Percentiles rank a stretch among this genome's conserved stretches.
These are phyloP conservation scores for Penicillium verhagenii DNA, from an alignment of 495 filamentous ascomycete genomes.

Conservation along the genomic window DNA sequence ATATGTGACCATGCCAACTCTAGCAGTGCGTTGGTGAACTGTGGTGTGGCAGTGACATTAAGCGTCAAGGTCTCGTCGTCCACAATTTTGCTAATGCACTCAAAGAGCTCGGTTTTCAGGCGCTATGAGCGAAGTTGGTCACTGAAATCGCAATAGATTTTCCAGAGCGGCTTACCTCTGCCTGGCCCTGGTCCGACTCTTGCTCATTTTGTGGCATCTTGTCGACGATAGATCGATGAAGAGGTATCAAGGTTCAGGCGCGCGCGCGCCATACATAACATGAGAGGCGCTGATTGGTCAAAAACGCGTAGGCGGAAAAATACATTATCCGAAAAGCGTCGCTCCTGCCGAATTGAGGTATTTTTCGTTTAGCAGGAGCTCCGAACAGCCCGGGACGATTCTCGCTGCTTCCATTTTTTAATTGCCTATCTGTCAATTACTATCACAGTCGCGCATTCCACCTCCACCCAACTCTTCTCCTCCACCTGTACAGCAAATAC, in stretches of 20 bases:
- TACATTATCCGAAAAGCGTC: constrained; percentile 7
- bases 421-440: not conserved
- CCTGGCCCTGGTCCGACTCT: constrained; percentile 20
- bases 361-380: not conserved
- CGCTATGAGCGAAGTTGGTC: constrained; percentile 49
- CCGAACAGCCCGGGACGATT: not conserved
- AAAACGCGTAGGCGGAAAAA: constrained; percentile 19
- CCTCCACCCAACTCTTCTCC: not conserved
- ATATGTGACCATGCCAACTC: constrained; percentile 92
- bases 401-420: not conserved
- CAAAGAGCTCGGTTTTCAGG: constrained; percentile 94
- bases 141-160: not conserved
- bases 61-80: constrained; percentile 78
- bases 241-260: not conserved
- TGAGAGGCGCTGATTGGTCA: constrained; percentile 20
- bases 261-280: constrained; percentile 20
- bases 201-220: not conserved
- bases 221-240: not conserved
- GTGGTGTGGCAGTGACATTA: constrained; percentile 84
- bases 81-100: constrained; percentile 81
- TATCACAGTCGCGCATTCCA: not conserved
- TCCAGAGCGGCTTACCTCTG: constrained; percentile 23
- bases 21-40: constrained; percentile 90
- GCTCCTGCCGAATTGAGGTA: constrained; percentile 2
- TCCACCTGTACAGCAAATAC: not conserved